phyloP scores from a whole-genome alignment of 768 basidiomycete species.

The Termitomyces sp. region DNA sequence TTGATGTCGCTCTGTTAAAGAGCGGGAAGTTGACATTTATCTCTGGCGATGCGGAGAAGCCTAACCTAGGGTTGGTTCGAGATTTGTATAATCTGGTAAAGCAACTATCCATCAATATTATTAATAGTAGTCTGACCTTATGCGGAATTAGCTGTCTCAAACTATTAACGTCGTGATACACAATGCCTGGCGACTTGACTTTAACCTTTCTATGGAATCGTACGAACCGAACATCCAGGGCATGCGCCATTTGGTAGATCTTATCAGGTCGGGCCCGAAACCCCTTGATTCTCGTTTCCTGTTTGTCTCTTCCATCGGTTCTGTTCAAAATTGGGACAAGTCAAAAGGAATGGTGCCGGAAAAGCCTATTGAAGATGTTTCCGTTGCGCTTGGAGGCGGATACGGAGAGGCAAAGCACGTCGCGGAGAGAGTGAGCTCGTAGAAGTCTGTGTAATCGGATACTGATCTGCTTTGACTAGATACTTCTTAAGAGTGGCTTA shows the following conservation, averaged over 20 bases:
- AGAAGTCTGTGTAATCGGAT: background rate
- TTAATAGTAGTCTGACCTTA: background rate
- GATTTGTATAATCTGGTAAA: conserved; percentile 5
- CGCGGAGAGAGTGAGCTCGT: conserved; percentile 21
- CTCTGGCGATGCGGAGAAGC: conserved; percentile 10
- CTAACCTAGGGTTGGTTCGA: conserved; percentile 11
- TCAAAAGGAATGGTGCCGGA: conserved; percentile 24
- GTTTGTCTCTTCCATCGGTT: conserved; percentile 28
- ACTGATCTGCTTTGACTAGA: conserved; percentile 13
- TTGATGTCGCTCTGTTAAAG: conserved; percentile 10
- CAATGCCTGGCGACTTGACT: conserved; percentile 36
- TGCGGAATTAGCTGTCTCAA: conserved; percentile 16
- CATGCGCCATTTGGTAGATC: conserved; percentile 24
- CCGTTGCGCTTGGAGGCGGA: conserved; percentile 21
- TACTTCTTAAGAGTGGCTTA: conserved; percentile 24
- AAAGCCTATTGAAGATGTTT: conserved; percentile 20
- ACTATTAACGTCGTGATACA: conserved; percentile 25
- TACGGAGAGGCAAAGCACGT: conserved; percentile 30
- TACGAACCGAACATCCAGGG: conserved; percentile 31
- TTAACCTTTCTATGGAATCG: conserved; percentile 30
- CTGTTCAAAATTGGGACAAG: conserved; percentile 17
- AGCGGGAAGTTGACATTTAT: conserved; percentile 15
- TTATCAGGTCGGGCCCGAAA: conserved; percentile 16
- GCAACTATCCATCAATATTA: background rate
- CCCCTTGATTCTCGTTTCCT: conserved; percentile 16